Evolutionary conservation across 805 yeast species (phyloP).

Genomic region (Ogataea allantospora): DNA sequence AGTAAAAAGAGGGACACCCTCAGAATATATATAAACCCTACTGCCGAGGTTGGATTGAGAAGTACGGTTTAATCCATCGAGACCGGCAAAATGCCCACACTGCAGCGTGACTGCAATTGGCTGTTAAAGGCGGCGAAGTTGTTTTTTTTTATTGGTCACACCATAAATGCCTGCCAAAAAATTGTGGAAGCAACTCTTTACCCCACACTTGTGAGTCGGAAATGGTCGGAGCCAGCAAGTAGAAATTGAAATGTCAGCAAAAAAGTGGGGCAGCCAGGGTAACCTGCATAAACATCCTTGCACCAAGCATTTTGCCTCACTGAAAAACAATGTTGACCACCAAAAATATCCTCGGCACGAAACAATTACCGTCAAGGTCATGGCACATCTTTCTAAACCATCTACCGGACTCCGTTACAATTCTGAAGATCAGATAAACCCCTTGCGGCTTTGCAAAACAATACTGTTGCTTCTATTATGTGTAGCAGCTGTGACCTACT

Average conservation of each 20-base stretch:
- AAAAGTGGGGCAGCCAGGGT: conserved; percentile 7
- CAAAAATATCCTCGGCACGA: not conserved
- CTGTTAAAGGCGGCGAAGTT: conserved; percentile 2
- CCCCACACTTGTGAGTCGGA: conserved; percentile 14
- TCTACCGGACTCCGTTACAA: conserved; percentile 9
- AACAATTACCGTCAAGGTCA: not conserved
- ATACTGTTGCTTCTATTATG: conserved; percentile 17
- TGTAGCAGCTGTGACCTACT: conserved; percentile 8
- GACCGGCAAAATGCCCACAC: not conserved
- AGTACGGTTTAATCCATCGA: not conserved
- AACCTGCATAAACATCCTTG: not conserved
- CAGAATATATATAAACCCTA: conserved; percentile 9
- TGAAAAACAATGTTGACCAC: not conserved
- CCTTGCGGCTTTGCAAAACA: conserved; percentile 20
- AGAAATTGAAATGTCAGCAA: conserved; percentile 6
- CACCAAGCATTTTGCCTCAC: not conserved
- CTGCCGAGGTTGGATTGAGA: not conserved
- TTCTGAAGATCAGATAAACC: conserved; percentile 9
- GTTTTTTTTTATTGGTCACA: conserved; percentile 9
- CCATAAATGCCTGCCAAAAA: conserved; percentile 4
- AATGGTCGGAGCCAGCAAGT: conserved; percentile 8
- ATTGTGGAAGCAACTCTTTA: conserved; percentile 3
- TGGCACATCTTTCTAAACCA: conserved; percentile 3
- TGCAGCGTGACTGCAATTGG: conserved; percentile 8
- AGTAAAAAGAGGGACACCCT: conserved; percentile 15